Conservation (phyloP, 768 basidiomycete genomes). For the Mycena belliarum region DNA sequence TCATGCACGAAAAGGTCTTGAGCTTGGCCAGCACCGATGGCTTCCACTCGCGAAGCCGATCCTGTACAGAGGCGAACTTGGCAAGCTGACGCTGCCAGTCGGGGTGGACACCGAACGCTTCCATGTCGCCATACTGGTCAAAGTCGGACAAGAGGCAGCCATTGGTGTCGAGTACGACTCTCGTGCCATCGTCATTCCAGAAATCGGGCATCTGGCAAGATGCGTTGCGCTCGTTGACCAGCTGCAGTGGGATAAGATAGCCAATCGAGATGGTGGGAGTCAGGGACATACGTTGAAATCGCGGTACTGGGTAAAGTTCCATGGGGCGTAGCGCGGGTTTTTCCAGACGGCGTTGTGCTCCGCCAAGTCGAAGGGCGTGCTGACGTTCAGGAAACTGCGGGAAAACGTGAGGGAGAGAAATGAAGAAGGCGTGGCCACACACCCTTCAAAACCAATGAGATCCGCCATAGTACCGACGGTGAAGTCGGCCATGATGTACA, state of each 20-base stretch:
- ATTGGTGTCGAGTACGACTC: slow-evolving; percentile 54
- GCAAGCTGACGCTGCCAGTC: slow-evolving; percentile 93
- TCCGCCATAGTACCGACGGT: slow-evolving; percentile 93
- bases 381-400: slow-evolving; percentile 71
- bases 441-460: slow-evolving; percentile 85
- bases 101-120: slow-evolving; percentile 95
- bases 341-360: slow-evolving; percentile 82
- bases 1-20: slow-evolving; percentile 78
- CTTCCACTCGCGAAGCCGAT: slow-evolving; percentile 93
- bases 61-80: slow-evolving; percentile 95
- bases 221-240: slow-evolving; percentile 67
- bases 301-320: slow-evolving; percentile 83
- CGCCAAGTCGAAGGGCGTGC: slow-evolving; percentile 74
- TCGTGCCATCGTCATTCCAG: slow-evolving; percentile 75
- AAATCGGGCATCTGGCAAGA: slow-evolving; percentile 78
- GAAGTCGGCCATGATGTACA: slow-evolving; percentile 94
- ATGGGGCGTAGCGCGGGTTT: slow-evolving; percentile 71
- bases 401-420: slow-evolving; percentile 12
- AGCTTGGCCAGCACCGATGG: slow-evolving; percentile 78
- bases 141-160: slow-evolving; percentile 87
- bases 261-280: neutral
- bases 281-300: slow-evolving; percentile 66
- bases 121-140: slow-evolving; percentile 96
- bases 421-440: slow-evolving; percentile 24
- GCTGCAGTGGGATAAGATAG: slow-evolving; percentile 37